Evolutionary conservation across 495 filamentous ascomycete genomes (phyloP).

Genomic region (Oleoguttula mirabilis): DNA sequence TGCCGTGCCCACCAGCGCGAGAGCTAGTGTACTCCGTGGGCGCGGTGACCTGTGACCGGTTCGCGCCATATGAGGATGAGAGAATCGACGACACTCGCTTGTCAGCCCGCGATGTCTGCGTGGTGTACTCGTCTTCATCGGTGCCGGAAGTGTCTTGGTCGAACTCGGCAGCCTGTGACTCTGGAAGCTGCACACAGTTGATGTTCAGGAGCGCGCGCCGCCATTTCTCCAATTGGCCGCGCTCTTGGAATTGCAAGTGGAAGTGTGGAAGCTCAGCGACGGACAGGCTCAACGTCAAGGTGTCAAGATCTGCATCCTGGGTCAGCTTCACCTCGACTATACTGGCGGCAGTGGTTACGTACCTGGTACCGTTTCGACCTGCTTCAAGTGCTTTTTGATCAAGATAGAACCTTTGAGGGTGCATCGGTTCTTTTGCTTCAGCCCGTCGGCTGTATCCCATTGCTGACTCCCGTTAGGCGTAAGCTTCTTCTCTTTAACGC

Average conservation of each 20-base stretch:
- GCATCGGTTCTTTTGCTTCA: constrained; percentile 55
- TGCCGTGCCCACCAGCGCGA: constrained; percentile 33
- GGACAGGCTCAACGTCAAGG: constrained; percentile 82
- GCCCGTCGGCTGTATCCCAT: constrained; percentile 43
- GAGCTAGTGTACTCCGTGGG: constrained; percentile 71
- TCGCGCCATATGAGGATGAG: constrained; percentile 76
- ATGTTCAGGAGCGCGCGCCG: constrained; percentile 77
- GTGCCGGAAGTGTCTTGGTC: constrained; percentile 69
- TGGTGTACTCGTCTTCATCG: constrained; percentile 82
- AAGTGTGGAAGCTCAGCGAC: constrained; percentile 95
- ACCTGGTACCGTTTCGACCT: constrained; percentile 59
- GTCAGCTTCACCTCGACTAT: constrained; percentile 7
- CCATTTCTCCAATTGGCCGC: constrained; percentile 81
- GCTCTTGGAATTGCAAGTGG: constrained; percentile 80
- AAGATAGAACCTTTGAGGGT: constrained; percentile 95
- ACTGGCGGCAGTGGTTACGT: constrained; percentile 10
- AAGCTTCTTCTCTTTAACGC: constrained; percentile 90
- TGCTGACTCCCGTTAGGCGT: constrained; percentile 37
- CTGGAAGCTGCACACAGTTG: constrained; percentile 47
- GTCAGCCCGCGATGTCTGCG: constrained; percentile 37
- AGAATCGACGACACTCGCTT: constrained; percentile 78
- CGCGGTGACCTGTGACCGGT: constrained; percentile 60
- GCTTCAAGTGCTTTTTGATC: constrained; percentile 95
- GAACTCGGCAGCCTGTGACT: constrained; percentile 43
- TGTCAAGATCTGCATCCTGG: constrained; percentile 51